Evolutionary conservation across 2,329 filamentous ascomycete genomes (phyloP).

Genomic region (Fusarium tupiense): DNA sequence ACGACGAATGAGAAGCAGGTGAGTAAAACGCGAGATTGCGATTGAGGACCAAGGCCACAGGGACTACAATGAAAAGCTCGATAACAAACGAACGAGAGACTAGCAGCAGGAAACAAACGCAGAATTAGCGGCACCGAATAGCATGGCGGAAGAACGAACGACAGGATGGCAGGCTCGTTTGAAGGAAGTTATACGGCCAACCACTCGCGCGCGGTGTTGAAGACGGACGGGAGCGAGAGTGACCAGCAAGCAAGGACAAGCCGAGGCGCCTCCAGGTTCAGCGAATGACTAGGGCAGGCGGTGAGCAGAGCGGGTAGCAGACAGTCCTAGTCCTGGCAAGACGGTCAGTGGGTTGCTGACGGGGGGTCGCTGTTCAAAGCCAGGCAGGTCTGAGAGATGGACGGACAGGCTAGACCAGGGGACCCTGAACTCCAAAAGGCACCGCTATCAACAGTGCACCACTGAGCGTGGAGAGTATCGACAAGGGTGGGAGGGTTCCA

Average conservation of each 20-base stretch:
- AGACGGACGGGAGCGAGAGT: constrained; percentile 35
- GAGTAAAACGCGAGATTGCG: constrained; percentile 24
- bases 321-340: constrained; percentile 31
- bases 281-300: constrained; percentile 42
- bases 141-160: constrained; percentile 41
- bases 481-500: constrained; percentile 16
- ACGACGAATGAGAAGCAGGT: constrained; percentile 25
- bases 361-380: constrained; percentile 22
- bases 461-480: constrained; percentile 13
- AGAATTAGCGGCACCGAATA: constrained; percentile 36
- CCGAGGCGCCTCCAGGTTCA: constrained; percentile 29
- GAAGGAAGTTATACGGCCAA: constrained; percentile 39
- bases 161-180: constrained; percentile 31
- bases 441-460: constrained; percentile 29
- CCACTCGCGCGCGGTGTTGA: constrained; percentile 40
- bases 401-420: constrained; percentile 33
- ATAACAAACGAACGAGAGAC: constrained; percentile 41
- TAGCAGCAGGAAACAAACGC: constrained; percentile 40
- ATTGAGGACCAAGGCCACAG: constrained; percentile 29
- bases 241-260: constrained; percentile 13
- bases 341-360: constrained; percentile 34
- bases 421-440: constrained; percentile 29
- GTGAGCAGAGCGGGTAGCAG: constrained; percentile 36
- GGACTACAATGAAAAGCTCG: constrained; percentile 28
- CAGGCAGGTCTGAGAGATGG: constrained; percentile 38